A percentile compares a stretch with the other conserved stretches of the same genome.
phyloP scores from a whole-genome alignment of 2,329 filamentous ascomycete species.

The Xylogone sp. region DNA sequence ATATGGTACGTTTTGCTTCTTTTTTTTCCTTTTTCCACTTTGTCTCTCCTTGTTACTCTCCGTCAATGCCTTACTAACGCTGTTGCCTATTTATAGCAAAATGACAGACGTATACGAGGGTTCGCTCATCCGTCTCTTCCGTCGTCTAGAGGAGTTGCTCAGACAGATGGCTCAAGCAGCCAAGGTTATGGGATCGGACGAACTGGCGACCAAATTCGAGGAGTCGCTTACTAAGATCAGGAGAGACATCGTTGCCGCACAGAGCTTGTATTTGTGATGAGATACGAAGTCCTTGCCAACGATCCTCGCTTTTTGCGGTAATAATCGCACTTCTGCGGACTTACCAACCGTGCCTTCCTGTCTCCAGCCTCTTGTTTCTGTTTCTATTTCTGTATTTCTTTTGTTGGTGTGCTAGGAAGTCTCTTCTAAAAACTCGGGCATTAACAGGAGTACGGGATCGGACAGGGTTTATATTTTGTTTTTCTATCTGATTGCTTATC shows the following conservation, averaged over 20 bases:
- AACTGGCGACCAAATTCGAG: conserved; percentile 90
- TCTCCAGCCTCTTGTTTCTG: no score
- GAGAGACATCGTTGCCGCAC: conserved; percentile 90
- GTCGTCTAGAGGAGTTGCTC: conserved; percentile 87
- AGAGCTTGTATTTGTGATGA: conserved; percentile 80
- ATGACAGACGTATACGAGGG: conserved; percentile 99
- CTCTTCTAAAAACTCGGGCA: no score
- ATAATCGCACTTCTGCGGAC: no score
- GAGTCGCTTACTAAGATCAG: conserved; percentile 79
- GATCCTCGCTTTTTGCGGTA: no score
- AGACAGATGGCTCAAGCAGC: conserved; percentile 93
- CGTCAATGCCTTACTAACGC: conserved; percentile 14
- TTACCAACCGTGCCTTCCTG: no score
- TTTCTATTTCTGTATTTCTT: no score
- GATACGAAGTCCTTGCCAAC: background rate
- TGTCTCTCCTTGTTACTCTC: no score
- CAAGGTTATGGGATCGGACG: conserved; percentile 97
- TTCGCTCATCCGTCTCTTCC: conserved; percentile 92
- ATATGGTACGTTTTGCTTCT: conserved; percentile 71
- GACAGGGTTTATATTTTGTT: no score
- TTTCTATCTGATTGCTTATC: no score
- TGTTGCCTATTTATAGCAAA: conserved; percentile 57
- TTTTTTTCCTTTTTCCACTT: no score
- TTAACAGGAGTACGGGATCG: no score
- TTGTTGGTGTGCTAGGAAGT: no score